phyloP scores from a whole-genome alignment of 768 basidiomycete genomes.

The Cyclocybe aegerita region DNA sequence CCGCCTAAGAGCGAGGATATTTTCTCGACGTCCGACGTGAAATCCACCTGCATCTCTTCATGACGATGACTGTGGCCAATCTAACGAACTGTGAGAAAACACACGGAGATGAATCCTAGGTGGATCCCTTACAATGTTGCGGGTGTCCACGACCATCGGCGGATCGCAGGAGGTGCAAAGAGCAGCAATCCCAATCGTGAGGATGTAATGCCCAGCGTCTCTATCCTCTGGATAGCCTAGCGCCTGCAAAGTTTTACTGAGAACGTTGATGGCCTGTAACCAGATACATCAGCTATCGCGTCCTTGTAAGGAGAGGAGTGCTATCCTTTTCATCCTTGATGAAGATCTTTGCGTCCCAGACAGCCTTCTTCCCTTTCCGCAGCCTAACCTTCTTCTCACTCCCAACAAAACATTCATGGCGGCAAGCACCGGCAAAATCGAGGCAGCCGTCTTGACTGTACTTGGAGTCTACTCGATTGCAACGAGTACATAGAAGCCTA shows the following conservation, averaged over 20 bases:
- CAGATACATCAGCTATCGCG: background rate
- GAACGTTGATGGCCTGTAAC: slow-evolving; percentile 45
- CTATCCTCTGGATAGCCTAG: slow-evolving; percentile 26
- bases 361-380: slow-evolving; percentile 19
- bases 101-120: background rate
- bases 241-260: slow-evolving; percentile 36
- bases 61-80: slow-evolving; percentile 67
- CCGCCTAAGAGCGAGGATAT: slow-evolving; percentile 12
- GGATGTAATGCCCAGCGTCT: slow-evolving; percentile 22
- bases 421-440: slow-evolving; percentile 58
- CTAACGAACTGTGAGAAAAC: slow-evolving; percentile 29
- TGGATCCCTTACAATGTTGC: slow-evolving; percentile 40
- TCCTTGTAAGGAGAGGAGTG: background rate
- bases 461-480: slow-evolving; percentile 32
- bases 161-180: slow-evolving; percentile 51
- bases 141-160: slow-evolving; percentile 46
- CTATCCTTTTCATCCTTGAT: slow-evolving; percentile 57
- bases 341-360: slow-evolving; percentile 55
- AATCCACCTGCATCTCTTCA: slow-evolving; percentile 37
- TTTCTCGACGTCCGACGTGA: slow-evolving; percentile 3
- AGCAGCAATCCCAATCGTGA: slow-evolving; percentile 27
- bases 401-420: slow-evolving; percentile 49
- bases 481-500: slow-evolving; percentile 56
- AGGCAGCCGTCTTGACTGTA: slow-evolving; percentile 45
- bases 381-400: slow-evolving; percentile 24